A percentile compares a stretch with the other conserved stretches of the same genome.
Evolutionary conservation across 768 basidiomycete genomes (phyloP).

Genomic region (Hypholoma sublateritium): DNA sequence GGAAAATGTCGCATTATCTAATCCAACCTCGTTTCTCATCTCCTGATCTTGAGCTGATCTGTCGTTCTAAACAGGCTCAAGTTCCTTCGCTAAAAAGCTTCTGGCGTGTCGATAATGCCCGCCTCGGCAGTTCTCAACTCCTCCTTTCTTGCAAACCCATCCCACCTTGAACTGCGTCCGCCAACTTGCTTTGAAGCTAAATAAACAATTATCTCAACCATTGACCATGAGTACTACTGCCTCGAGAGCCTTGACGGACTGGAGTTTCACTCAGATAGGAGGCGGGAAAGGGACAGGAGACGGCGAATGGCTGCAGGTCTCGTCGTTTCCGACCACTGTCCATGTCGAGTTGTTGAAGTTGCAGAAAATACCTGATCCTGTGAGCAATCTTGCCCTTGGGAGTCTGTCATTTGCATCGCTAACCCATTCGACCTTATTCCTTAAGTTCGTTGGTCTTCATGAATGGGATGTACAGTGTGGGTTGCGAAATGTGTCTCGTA

Average conservation of each 20-base stretch:
- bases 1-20: conserved; percentile 14
- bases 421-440: background rate
- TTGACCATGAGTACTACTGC: conserved; percentile 8
- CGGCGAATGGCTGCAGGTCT: conserved; percentile 66
- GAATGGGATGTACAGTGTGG: conserved; percentile 94
- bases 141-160: background rate
- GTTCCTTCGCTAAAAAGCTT: too few relatives aligned
- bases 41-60: background rate
- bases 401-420: background rate
- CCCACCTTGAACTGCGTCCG: background rate
- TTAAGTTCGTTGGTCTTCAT: conserved; percentile 70
- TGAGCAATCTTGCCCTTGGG: conserved; percentile 30
- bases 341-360: conserved; percentile 82
- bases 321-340: conserved; percentile 78
- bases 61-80: too few relatives aligned
- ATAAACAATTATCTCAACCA: background rate
- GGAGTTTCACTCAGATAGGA: conserved; percentile 69
- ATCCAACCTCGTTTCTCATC: conserved; percentile 3
- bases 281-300: conserved; percentile 58
- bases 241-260: conserved; percentile 35
- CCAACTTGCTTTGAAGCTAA: background rate
- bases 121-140: too few relatives aligned
- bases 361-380: conserved; percentile 81
- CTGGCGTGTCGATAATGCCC: too few relatives aligned
- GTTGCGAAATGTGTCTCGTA: background rate